phyloP scores from a whole-genome alignment of 176 grass and related monocot genomes.

The Thinopyrum elongatum region DNA sequence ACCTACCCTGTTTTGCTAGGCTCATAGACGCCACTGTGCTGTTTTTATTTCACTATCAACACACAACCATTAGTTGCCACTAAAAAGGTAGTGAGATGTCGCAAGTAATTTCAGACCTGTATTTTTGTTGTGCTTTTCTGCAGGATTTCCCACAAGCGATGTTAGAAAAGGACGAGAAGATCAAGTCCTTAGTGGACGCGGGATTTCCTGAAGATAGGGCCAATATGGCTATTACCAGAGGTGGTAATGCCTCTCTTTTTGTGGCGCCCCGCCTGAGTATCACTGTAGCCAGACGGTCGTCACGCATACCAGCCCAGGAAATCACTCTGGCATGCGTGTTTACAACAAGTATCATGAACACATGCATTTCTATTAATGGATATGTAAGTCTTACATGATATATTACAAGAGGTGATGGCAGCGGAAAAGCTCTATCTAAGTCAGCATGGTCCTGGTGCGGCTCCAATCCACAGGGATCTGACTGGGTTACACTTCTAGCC shows the following conservation, averaged over 20 bases:
- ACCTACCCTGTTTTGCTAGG: not conserved
- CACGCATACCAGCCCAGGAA: too few relatives aligned
- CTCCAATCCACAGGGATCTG: too few relatives aligned
- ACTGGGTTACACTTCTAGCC: too few relatives aligned
- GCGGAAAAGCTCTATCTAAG: too few relatives aligned
- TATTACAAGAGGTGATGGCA: too few relatives aligned
- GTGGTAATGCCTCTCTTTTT: conserved; percentile 49
- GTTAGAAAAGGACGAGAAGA: conserved; percentile 48
- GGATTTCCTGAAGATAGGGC: conserved; percentile 35
- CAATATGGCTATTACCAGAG: conserved; percentile 58
- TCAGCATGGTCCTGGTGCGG: too few relatives aligned
- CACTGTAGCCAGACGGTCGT: too few relatives aligned
- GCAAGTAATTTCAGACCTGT: not conserved
- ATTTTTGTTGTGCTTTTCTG: not conserved
- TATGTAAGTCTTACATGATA: too few relatives aligned
- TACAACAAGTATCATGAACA: too few relatives aligned
- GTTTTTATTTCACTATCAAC: not conserved
- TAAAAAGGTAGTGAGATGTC: not conserved
- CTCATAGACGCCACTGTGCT: not conserved
- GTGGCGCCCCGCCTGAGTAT: too few relatives aligned
- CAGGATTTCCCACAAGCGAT: conserved; percentile 60
- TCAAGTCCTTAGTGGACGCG: conserved; percentile 45
- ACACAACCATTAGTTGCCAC: not conserved
- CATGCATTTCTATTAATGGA: too few relatives aligned
- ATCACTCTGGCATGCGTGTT: too few relatives aligned